Base-by-base conservation (phyloP, 345 rosid species). In the Arabis alpina region DNA sequence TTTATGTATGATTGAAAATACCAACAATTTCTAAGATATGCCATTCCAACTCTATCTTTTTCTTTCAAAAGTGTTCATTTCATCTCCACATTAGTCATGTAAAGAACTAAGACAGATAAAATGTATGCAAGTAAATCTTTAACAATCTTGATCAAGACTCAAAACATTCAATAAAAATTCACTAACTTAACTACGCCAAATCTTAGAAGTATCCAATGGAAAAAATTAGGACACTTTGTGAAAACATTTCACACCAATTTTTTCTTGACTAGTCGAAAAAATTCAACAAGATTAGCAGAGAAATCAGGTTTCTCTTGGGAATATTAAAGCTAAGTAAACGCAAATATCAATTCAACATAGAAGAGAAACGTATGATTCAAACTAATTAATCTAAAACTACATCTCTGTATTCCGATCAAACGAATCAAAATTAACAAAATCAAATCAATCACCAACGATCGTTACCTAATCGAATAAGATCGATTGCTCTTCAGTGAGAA, bases 401-500 rank as follows among this genome's bases (percentile, higher is more conserved):
- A 3, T 64, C 25, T 65, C 48, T 64, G 24, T 14, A 37, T 41
- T 27, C 37, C 23, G 23, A 47, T 37, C 41, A 53, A 63, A 54
- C 10, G 9, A 39, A 8, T 12, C 36, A 11, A 28, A 64, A 5
- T 19, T 12, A 15, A 40, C 23, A 41, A 34, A 2, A 6, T 34
- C 34, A 32, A 24, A 52, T 52, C 68, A 60, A 8, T 52, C 44
- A 16, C 8, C 30, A 39, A 37, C 3, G 39, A 15, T 3, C 37
- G 2, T 47, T 37, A 68, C 74, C 74, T 61, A 3, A 67, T 52
- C 11, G 13, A 16, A 16, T 14, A 34, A 43, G 50, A 54, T 28
- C 10, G 49, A 44, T n/a, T 24, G 16, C 28, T 39, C 1, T 19
- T 75, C 39, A 74, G 57, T 74, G 68, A 74, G 73, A 74, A 13